Base-by-base conservation (phyloP, 768 basidiomycete species). In the Amanita exitialis region DNA sequence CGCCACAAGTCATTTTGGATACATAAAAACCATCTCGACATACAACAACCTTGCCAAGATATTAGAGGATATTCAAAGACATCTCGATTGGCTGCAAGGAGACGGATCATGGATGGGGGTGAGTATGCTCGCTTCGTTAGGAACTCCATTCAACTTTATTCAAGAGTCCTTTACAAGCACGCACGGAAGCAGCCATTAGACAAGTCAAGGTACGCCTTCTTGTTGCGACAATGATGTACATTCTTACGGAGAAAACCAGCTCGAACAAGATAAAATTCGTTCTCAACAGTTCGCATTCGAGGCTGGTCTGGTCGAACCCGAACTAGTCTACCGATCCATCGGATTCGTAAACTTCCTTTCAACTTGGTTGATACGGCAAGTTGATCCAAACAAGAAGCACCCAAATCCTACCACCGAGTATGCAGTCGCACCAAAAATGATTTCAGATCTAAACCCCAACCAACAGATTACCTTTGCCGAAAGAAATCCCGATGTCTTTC, bases 291-390 rank as follows among this genome's bases (percentile, higher is more conserved):
- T 89, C 36, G 82, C 93, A 0, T 94, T 79, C 62, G 83, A 91
- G 48, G 84, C 86, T 0, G 92, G 93, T 54, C 73, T 99, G 1
- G 71, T 86, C 25, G 93, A 97, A 59, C 90, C 90, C 6, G 90
- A 90, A 55, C 74, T 94, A 52, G 74, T 87, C 36, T 80, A 84
- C 61, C 78, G 83, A 51, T 84, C 79, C 20, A 81, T 92, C 41
- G 80, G 79, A 15, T 97, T 94, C 66, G 82, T 80, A n/a, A 86
- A 78, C 57, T 94, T 97, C 66, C 74, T 92, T 35, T 93, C 93
- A 49, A 86, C 88, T 0, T 99, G 95, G 95, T 70, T 99, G 41
- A 86, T 97, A 50, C 80, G 94, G 12, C 79, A 87, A 54, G 92
- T 84, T 27, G 95, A 98, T 55, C 90, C 93, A 2, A 75, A 68